These are phyloP conservation scores for Blumeriella jaapii DNA, from an alignment of 2,329 filamentous ascomycete species.

Conservation along the genomic window DNA sequence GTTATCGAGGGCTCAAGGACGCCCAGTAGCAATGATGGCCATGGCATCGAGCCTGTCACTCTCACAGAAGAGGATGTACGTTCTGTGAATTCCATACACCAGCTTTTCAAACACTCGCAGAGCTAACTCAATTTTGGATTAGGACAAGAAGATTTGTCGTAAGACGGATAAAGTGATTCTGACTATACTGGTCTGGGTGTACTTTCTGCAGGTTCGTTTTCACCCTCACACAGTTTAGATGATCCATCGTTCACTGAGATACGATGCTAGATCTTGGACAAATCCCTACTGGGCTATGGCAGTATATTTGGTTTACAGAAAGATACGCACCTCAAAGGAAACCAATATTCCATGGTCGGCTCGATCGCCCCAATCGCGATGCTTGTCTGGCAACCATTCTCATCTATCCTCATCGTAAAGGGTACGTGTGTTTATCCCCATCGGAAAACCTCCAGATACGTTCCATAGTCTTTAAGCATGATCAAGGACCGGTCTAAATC, in stretches of 20 bases:
- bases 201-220: constrained; percentile 37
- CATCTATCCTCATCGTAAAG: constrained; percentile 47
- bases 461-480: too few relatives aligned
- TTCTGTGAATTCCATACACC: neutral
- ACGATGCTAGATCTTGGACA: constrained; percentile 31
- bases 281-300: constrained; percentile 43
- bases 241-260: constrained; percentile 4
- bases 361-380: constrained; percentile 49
- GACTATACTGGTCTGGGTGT: constrained; percentile 43
- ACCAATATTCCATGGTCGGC: constrained; percentile 41
- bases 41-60: constrained; percentile 7
- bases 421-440: too few relatives aligned
- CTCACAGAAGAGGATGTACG: constrained; percentile 19
- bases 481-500: too few relatives aligned
- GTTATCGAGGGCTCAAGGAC: constrained; percentile 9
- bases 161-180: constrained; percentile 53
- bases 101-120: neutral
- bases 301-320: constrained; percentile 47
- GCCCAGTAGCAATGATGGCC: constrained; percentile 9
- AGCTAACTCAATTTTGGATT: constrained; percentile 1
- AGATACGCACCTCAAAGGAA: constrained; percentile 40
- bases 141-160: constrained; percentile 44
- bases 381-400: constrained; percentile 49
- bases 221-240: neutral
- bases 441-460: too few relatives aligned